These are phyloP conservation scores for Fusarium metavorans DNA, from an alignment of 2,329 filamentous ascomycete species.

Conservation along the genomic window DNA sequence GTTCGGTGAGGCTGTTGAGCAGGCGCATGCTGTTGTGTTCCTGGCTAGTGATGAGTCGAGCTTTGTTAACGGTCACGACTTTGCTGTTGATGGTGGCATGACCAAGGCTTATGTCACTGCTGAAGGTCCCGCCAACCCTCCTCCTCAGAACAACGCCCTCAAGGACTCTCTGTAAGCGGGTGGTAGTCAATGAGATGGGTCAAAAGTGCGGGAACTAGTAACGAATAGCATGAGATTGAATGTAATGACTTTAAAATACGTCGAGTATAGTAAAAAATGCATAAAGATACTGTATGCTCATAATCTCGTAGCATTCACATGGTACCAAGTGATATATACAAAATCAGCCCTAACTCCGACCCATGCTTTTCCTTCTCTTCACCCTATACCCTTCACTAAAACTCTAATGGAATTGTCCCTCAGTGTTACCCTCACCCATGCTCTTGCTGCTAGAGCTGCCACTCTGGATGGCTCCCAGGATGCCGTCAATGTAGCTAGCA, in stretches of 20 bases:
- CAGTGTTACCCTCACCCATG: constrained; percentile 96
- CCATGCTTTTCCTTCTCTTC: constrained; percentile 41
- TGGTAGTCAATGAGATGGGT: background rate
- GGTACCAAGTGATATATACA: constrained; percentile 19
- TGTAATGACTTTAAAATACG: constrained; percentile 17
- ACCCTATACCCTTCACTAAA: background rate
- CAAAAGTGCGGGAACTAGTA: constrained; percentile 1
- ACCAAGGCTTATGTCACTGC: constrained; percentile 87
- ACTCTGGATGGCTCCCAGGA: constrained; percentile 89
- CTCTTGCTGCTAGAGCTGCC: constrained; percentile 90
- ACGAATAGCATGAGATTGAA: constrained; percentile 34
- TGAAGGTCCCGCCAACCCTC: constrained; percentile 66
- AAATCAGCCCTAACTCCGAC: constrained; percentile 41
- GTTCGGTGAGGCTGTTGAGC: constrained; percentile 94
- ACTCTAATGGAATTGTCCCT: constrained; percentile 70
- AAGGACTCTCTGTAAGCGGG: constrained; percentile 56
- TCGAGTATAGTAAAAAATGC: background rate
- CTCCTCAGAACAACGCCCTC: constrained; percentile 71
- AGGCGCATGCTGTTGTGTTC: constrained; percentile 90
- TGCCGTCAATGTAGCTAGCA: constrained; percentile 83
- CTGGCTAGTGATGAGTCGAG: constrained; percentile 88
- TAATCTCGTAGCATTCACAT: constrained; percentile 29
- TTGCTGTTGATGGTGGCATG: constrained; percentile 96
- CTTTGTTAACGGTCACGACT: constrained; percentile 92
- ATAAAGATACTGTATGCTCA: background rate